These are phyloP conservation scores for Rhytidhysteron rufulum DNA, from an alignment of 2,329 filamentous ascomycete species.

Conservation along the genomic window DNA sequence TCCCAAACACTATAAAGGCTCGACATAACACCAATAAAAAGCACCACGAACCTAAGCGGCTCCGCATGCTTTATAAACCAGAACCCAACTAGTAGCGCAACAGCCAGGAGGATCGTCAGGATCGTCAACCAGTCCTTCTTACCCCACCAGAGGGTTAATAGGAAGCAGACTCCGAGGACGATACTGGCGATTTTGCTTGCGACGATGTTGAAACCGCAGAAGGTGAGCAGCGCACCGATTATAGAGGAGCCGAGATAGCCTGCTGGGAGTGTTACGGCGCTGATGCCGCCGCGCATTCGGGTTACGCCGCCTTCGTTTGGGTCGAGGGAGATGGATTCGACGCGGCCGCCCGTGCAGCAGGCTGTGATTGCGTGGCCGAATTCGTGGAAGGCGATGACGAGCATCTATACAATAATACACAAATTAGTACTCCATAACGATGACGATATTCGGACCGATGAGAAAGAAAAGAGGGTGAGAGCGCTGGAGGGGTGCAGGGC, in stretches of 20 bases:
- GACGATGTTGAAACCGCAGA: slow-evolving; percentile 78
- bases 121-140: slow-evolving; percentile 75
- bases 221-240: slow-evolving; percentile 72
- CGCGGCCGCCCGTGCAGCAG: slow-evolving; percentile 66
- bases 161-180: slow-evolving; percentile 67
- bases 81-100: slow-evolving; percentile 67
- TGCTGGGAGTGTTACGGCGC: slow-evolving; percentile 68
- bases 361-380: slow-evolving; percentile 72
- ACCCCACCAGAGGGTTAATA: slow-evolving; percentile 80
- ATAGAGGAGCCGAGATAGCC: slow-evolving; percentile 75
- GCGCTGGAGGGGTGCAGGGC: background rate
- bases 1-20: slow-evolving; percentile 80
- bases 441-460: background rate
- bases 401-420: slow-evolving; percentile 53
- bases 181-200: slow-evolving; percentile 76
- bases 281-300: slow-evolving; percentile 69
- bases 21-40: slow-evolving; percentile 81
- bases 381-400: slow-evolving; percentile 80
- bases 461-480: slow-evolving; percentile 1
- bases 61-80: slow-evolving; percentile 80
- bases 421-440: background rate
- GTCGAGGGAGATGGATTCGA: slow-evolving; percentile 71
- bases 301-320: slow-evolving; percentile 76
- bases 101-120: slow-evolving; percentile 63
- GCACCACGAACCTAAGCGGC: slow-evolving; percentile 67